Evolutionary conservation across 2,329 filamentous ascomycete genomes (phyloP), one percentile per base, ranked within the genome.

Genomic region (Huntiella abstrusa): DNA sequence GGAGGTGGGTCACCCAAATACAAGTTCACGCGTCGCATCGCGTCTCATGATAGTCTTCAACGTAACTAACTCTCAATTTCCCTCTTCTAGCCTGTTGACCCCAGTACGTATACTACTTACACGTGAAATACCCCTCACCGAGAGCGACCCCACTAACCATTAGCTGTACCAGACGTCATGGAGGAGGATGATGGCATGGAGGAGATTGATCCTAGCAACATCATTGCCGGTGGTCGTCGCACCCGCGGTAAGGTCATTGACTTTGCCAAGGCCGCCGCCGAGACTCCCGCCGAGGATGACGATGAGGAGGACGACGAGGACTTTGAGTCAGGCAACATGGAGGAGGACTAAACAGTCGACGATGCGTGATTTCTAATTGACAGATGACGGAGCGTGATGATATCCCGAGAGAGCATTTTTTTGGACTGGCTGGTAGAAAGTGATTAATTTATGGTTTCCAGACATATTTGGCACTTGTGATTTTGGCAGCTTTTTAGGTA

Each of bases 171-270:
- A 64, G 71, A 66, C 28, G 43, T 15, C 43, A 55, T 54, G 51
- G 79, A 80, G 55, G 82, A 83, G 45, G 80, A 82, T 39, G 84
- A 86, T 57, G 81, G 83, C 62, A 75, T 94, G 70, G 83, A 92
- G 60, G 87, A 88, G 65, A 95, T 98, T 61, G 84, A 93, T 60
- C 68, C 75, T 48, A 74, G 75, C 61, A 96, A 96, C 72, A 93
- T 96, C 61, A 77, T 96, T 59, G 61, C 66, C 49, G 73, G 70
- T 53, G 80, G 80, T 52, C 75, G 79, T 56, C 88, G 91, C 63
- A 96, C 88, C 52, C 88, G 88, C 58, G 87, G 87, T 59, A 83
- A 84, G 63, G 73, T 78, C 58, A 95, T 96, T 60, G 84, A 96
- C 70, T 96, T 84, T 65, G 81, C 82, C 57, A 86, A 93, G 68